phyloP scores from a whole-genome alignment of 2,329 filamentous ascomycete species.

The Penicillium sp. region DNA sequence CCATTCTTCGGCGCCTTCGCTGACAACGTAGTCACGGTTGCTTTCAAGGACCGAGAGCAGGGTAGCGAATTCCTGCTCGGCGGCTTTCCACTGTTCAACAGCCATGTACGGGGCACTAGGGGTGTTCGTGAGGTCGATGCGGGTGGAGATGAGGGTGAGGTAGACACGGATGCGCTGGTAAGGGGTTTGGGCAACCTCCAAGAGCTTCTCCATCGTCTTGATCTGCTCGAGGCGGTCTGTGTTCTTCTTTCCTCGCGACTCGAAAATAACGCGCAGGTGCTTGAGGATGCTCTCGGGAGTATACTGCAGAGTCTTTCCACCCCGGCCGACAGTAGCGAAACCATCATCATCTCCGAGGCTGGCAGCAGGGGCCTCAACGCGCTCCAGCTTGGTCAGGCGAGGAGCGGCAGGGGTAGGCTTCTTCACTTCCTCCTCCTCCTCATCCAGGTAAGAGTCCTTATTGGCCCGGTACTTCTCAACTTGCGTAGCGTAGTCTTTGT shows the following conservation, averaged over 20 bases:
- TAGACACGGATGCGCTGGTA: slow-evolving; percentile 95
- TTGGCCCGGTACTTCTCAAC: slow-evolving; percentile 86
- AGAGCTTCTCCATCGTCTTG: slow-evolving; percentile 93
- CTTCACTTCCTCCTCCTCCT: slow-evolving; percentile 78
- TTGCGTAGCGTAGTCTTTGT: slow-evolving; percentile 88
- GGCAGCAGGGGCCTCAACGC: slow-evolving; percentile 53
- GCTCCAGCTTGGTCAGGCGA: slow-evolving; percentile 56
- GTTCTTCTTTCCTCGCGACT: slow-evolving; percentile 98
- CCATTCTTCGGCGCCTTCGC: slow-evolving; percentile 96
- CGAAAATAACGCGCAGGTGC: slow-evolving; percentile 88
- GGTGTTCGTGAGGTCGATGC: slow-evolving; percentile 89
- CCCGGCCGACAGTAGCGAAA: slow-evolving; percentile 86
- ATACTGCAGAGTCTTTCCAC: slow-evolving; percentile 86
- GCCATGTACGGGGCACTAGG: slow-evolving; percentile 78
- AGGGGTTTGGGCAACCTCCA: slow-evolving; percentile 84
- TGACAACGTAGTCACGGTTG: slow-evolving; percentile 80
- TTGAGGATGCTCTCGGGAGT: slow-evolving; percentile 98
- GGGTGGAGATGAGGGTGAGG: slow-evolving; percentile 86
- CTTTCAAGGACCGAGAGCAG: slow-evolving; percentile 80
- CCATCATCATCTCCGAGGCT: slow-evolving; percentile 75
- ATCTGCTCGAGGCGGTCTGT: slow-evolving; percentile 95
- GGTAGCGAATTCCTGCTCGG: slow-evolving; percentile 80
- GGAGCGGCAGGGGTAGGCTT: slow-evolving; percentile 49
- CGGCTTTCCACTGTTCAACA: slow-evolving; percentile 94
- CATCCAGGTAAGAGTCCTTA: slow-evolving; percentile 81